phyloP scores from a whole-genome alignment of 257 asterid genomes.

The Solanum bulbocastanum region DNA sequence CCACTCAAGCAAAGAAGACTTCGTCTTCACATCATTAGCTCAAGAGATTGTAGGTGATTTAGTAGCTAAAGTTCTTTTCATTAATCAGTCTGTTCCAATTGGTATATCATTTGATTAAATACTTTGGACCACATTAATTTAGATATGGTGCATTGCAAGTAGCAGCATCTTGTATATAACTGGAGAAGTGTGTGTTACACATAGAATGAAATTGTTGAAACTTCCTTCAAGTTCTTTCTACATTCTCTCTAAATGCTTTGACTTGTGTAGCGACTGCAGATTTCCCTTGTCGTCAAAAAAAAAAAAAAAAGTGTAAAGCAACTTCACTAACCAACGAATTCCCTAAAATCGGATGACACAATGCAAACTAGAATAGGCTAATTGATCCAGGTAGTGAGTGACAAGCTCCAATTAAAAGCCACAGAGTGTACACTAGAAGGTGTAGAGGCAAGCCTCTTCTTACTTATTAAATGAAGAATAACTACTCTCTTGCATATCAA shows the following conservation, averaged over 20 bases:
- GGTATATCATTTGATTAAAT: not conserved
- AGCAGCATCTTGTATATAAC: not conserved
- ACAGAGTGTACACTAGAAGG: not conserved
- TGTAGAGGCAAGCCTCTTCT: not conserved
- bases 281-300: too few species aligned
- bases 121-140: not conserved
- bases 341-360: not conserved
- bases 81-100: not conserved
- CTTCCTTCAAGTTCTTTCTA: not conserved
- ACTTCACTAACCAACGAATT: not conserved
- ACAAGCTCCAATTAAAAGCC: not conserved
- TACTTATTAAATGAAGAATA: not conserved
- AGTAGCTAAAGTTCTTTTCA: not conserved
- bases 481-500: not conserved
- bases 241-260: not conserved
- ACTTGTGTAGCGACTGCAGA: not conserved
- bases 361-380: not conserved
- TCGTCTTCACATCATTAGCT: not conserved
- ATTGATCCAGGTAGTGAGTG: not conserved
- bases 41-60: not conserved
- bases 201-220: not conserved
- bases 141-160: not conserved
- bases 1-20: not conserved
- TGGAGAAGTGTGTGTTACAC: not conserved
- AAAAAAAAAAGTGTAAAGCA: not conserved